phyloP scores from a whole-genome alignment of 768 basidiomycete species.

The Hirschioporus abietinus region DNA sequence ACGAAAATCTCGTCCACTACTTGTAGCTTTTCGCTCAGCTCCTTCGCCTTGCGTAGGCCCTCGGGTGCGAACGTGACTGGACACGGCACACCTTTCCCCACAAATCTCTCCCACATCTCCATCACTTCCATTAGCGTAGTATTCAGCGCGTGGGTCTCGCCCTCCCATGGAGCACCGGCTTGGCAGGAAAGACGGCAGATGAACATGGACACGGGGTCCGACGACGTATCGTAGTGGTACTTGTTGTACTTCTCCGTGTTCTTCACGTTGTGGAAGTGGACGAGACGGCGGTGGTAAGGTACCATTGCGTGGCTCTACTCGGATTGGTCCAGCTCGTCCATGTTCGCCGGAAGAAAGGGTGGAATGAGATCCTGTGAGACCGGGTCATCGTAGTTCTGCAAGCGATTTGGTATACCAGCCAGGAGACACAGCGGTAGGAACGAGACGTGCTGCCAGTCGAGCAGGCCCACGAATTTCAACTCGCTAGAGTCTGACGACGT shows the following conservation, averaged over 20 bases:
- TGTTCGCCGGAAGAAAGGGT: constrained; percentile 40
- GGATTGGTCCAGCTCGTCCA: constrained; percentile 35
- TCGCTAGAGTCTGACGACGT: constrained; percentile 37
- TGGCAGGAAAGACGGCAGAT: constrained; percentile 37
- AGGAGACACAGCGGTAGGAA: constrained; percentile 50
- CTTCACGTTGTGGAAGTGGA: constrained; percentile 45
- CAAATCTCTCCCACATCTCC: constrained; percentile 37
- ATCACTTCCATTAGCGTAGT: constrained; percentile 38
- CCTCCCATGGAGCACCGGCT: constrained; percentile 45
- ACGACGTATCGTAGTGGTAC: constrained; percentile 34
- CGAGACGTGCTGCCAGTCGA: constrained; percentile 54
- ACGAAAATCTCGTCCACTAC: constrained; percentile 28
- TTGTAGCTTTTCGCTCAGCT: constrained; percentile 28
- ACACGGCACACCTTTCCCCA: constrained; percentile 34
- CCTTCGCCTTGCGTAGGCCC: constrained; percentile 37
- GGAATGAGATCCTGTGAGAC: constrained; percentile 31
- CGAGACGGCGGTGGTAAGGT: constrained; percentile 40
- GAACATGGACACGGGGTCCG: constrained; percentile 32
- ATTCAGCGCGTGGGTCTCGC: constrained; percentile 44
- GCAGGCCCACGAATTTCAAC: constrained; percentile 34
- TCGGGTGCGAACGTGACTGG: constrained; percentile 41
- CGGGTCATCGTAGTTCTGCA: constrained; percentile 44
- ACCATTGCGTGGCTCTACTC: constrained; percentile 26
- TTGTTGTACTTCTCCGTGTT: constrained; percentile 40
- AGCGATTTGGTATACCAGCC: constrained; percentile 34